Evolutionary conservation across 495 filamentous ascomycete genomes (phyloP).

Genomic region (Cercophora samala): DNA sequence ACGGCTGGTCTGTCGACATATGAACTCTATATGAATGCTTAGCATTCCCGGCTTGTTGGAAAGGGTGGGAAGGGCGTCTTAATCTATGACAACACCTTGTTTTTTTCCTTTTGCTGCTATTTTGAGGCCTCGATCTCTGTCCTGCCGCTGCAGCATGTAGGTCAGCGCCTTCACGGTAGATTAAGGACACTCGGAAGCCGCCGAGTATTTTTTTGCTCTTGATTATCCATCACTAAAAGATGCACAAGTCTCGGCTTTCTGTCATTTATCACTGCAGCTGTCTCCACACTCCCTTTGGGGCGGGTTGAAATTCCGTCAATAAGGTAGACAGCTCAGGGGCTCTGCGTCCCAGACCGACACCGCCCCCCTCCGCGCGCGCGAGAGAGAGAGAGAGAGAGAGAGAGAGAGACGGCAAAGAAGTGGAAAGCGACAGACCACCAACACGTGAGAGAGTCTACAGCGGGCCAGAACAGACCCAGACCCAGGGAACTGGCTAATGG

Average conservation of each 20-base stretch:
- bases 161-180: not conserved
- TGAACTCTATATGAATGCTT: not conserved
- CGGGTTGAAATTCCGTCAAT: not conserved
- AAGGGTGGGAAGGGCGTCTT: not conserved
- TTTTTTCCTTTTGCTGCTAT: conserved; percentile 5
- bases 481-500: conserved; percentile 1
- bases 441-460: not conserved
- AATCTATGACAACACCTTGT: conserved; percentile 3
- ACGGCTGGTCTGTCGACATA: not conserved
- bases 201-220: not conserved
- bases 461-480: not conserved
- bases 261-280: not conserved
- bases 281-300: not conserved
- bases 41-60: not conserved
- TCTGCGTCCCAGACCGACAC: not conserved
- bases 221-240: not conserved
- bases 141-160: not conserved
- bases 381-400: too few relatives aligned
- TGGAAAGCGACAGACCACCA: not conserved
- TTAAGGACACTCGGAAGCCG: not conserved
- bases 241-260: not conserved
- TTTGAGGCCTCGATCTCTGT: not conserved
- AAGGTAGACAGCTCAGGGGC: not conserved
- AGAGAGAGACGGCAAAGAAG: not conserved
- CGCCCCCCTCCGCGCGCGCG: not conserved